A percentile compares a stretch with the other conserved stretches of the same genome.
These are phyloP conservation scores for Coccomyxa sp. DNA, from an alignment of 139 green algal genomes.

Conservation along the genomic window DNA sequence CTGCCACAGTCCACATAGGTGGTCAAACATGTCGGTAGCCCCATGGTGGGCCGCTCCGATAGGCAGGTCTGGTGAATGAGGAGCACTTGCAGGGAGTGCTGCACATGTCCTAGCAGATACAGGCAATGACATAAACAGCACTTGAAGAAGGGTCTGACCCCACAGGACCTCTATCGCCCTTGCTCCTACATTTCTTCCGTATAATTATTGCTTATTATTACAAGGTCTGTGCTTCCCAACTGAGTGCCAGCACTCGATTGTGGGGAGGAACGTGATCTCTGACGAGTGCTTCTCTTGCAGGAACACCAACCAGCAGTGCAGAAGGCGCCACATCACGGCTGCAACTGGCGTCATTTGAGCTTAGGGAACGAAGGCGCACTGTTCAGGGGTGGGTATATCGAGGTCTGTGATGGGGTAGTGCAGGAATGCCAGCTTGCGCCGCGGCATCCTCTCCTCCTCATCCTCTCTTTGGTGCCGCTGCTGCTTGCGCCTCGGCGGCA, in stretches of 20 bases:
- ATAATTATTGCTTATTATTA: too few species aligned
- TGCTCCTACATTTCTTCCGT: too few species aligned
- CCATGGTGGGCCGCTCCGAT: too few species aligned
- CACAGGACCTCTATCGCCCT: too few species aligned
- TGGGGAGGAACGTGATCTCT: not conserved
- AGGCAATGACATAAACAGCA: too few species aligned
- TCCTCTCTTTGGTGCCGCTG: not conserved
- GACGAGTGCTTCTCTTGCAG: not conserved
- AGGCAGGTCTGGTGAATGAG: too few species aligned
- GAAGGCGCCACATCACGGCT: too few species aligned
- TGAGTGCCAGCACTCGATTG: not conserved
- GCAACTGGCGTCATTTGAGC: not conserved
- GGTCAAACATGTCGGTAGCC: too few species aligned
- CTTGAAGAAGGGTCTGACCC: too few species aligned
- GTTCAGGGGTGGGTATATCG: constrained; percentile 33
- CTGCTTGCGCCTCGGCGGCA: constrained; percentile 36
- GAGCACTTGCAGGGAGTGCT: too few species aligned
- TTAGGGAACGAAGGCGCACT: constrained; percentile 1
- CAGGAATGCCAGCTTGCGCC: constrained; percentile 49
- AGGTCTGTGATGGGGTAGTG: constrained; percentile 68
- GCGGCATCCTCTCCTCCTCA: not conserved
- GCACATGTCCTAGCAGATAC: too few species aligned
- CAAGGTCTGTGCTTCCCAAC: too few species aligned
- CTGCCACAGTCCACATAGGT: constrained; percentile 10
- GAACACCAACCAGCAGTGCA: not conserved